Percentiles rank a stretch among this genome's conserved stretches.
These are phyloP conservation scores for Globisporangium orthogonon DNA, from an alignment of 352 stramenopile species.

Conservation along the genomic window DNA sequence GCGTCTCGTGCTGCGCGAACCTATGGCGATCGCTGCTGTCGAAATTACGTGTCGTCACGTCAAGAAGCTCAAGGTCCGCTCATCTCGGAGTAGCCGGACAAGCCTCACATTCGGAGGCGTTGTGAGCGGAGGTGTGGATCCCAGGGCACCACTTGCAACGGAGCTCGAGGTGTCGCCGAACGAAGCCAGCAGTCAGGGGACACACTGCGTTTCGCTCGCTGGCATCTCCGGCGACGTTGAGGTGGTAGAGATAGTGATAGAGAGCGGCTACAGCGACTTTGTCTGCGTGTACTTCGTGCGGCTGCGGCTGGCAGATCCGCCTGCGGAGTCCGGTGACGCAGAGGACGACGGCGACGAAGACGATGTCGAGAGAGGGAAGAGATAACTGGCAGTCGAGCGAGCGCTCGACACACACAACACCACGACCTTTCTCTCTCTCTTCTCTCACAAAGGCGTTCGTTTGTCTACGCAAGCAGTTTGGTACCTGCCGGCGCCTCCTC, in stretches of 20 bases:
- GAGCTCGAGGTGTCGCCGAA: constrained; percentile 28
- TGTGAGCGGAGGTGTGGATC: constrained; percentile 16
- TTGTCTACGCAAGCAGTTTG: background rate
- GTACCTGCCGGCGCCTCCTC: constrained; percentile 1
- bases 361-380: background rate
- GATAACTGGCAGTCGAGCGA: background rate
- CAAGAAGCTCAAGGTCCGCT: constrained; percentile 48
- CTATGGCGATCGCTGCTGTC: constrained; percentile 41
- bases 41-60: constrained; percentile 68
- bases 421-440: background rate
- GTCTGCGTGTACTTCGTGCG: constrained; percentile 55
- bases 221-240: constrained; percentile 17
- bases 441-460: background rate
- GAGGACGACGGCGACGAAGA: constrained; percentile 3
- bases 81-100: constrained; percentile 20
- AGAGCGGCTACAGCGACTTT: constrained; percentile 64
- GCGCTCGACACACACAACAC: background rate
- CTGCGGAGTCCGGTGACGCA: constrained; percentile 11
- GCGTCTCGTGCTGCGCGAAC: constrained; percentile 51
- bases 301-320: constrained; percentile 15
- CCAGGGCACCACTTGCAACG: background rate
- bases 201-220: constrained; percentile 37
- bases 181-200: constrained; percentile 45
- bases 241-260: constrained; percentile 60
- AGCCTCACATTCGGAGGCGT: constrained; percentile 18